Percentiles rank a stretch among this genome's conserved stretches.
Evolutionary conservation across 2,329 filamentous ascomycete genomes (phyloP).

Genomic region (Hypoxylon sp.): DNA sequence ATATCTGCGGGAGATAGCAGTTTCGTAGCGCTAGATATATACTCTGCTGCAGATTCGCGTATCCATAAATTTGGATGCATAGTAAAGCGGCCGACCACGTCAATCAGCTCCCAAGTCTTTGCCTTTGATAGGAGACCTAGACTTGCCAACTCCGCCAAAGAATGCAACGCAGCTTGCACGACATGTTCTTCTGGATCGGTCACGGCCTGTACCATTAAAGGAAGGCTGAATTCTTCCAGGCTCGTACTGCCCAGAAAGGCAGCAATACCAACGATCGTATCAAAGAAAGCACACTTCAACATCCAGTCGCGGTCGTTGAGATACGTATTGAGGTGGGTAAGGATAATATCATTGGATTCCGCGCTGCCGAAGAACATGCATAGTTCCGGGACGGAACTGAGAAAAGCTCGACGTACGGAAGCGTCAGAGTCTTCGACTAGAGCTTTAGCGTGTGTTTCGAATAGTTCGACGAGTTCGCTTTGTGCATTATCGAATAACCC

Average conservation of each 20-base stretch:
- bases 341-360: conserved; percentile 94
- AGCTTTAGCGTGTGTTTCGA: conserved; percentile 90
- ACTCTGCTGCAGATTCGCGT: conserved; percentile 87
- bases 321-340: conserved; percentile 97
- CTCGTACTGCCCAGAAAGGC: conserved; percentile 90
- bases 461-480: conserved; percentile 83
- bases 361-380: conserved; percentile 95
- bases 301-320: conserved; percentile 97
- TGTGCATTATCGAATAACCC: conserved; percentile 91
- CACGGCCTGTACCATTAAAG: conserved; percentile 94
- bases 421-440: conserved; percentile 89
- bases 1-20: conserved; percentile 85
- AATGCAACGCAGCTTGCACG: conserved; percentile 89
- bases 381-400: conserved; percentile 90
- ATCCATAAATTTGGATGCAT: conserved; percentile 98
- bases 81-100: conserved; percentile 85
- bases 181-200: conserved; percentile 95
- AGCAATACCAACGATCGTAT: conserved; percentile 92
- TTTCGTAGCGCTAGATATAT: conserved; percentile 81
- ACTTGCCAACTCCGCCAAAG: conserved; percentile 88
- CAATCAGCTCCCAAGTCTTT: conserved; percentile 89
- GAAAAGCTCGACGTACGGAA: conserved; percentile 89
- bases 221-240: conserved; percentile 94
- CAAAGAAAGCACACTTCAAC: conserved; percentile 96
- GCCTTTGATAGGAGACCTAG: conserved; percentile 88